Base-by-base conservation (phyloP, 176 grass and related monocot species). In the Oryza officinalis region DNA sequence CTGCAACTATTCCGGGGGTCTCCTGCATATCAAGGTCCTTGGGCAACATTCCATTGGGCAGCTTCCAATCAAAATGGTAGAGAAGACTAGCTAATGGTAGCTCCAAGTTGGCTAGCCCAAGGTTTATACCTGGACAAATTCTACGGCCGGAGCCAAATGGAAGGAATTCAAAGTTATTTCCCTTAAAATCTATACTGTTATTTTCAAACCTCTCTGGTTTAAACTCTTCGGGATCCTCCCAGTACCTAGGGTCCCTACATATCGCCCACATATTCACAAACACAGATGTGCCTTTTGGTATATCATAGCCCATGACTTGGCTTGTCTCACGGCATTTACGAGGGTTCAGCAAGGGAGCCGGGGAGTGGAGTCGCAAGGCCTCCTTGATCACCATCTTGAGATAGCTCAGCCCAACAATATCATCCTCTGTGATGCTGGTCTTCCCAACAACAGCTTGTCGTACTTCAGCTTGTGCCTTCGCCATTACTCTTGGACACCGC, bases 211-310 rank as follows among this genome's bases (percentile, higher is more conserved):
- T 82, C 30, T 86, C 83, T 1, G 83, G 83, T 5, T 59, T 75
- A 71, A 88, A 88, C 11, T 25, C 45, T 32, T 88, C 78, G 1
- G 71, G 27, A 2, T 79, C 44, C 1, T 77, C 44, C 83, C 83
- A 86, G 13, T 78, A 78, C 54, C 41, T 78, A 10, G 73, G 74
- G 27, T 86, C 83, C 28, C 83, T 67, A 4, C 61, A 43, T 14
- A 86, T 61, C 4, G 86, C 86, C 86, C 80, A 88, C 15, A 32
- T 71, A 63, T 83, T 88, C 6, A 88, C 69, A 2, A 88, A 27
- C 65, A 88, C 14, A 1, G 76, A 63, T 20, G 80, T 88, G 13
- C 73, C 37, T 50, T 72, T 67, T 0, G 74, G 73, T 27, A 88
- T 70, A 8, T 63, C 68, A 15, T 88, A 88, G 3, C 86, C 52